Conservation (phyloP, 805 yeast species). For the Candida namnaoensis region DNA sequence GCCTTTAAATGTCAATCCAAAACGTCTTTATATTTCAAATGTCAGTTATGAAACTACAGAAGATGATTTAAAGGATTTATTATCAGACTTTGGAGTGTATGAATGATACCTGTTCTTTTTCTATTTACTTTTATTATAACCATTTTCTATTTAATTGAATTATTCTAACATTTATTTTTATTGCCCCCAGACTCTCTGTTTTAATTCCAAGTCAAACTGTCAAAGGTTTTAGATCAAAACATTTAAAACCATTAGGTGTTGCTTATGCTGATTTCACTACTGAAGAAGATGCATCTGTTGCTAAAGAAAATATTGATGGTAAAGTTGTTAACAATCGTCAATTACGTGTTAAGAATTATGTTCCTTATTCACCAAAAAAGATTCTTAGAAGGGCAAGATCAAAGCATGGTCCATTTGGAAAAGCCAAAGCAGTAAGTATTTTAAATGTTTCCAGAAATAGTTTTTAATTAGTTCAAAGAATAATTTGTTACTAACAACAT, state of each 20-base stretch:
- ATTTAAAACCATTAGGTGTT: slow-evolving; percentile 47
- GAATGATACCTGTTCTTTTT: slow-evolving; percentile 11
- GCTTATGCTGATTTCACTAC: slow-evolving; percentile 79
- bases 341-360: slow-evolving; percentile 30
- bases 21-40: slow-evolving; percentile 46
- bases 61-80: slow-evolving; percentile 35
- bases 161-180: too few relatives aligned
- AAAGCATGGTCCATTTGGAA: slow-evolving; percentile 4
- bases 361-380: slow-evolving; percentile 29
- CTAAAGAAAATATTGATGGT: slow-evolving; percentile 59
- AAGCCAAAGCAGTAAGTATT: neutral
- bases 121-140: neutral
- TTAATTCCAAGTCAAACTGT: slow-evolving; percentile 48
- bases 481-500: neutral
- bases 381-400: slow-evolving; percentile 6
- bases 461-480: too few relatives aligned
- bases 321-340: slow-evolving; percentile 37
- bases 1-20: slow-evolving; percentile 6
- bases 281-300: slow-evolving; percentile 54
- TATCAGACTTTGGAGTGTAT: slow-evolving; percentile 38
- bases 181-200: slow-evolving; percentile 21
- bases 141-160: too few relatives aligned
- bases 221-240: slow-evolving; percentile 30
- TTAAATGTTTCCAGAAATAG: neutral
- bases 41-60: slow-evolving; percentile 45